Evolutionary conservation across 495 filamentous ascomycete species (phyloP), one percentile per base, ranked within the genome.

Genomic region (Clavariopsis aquatica): DNA sequence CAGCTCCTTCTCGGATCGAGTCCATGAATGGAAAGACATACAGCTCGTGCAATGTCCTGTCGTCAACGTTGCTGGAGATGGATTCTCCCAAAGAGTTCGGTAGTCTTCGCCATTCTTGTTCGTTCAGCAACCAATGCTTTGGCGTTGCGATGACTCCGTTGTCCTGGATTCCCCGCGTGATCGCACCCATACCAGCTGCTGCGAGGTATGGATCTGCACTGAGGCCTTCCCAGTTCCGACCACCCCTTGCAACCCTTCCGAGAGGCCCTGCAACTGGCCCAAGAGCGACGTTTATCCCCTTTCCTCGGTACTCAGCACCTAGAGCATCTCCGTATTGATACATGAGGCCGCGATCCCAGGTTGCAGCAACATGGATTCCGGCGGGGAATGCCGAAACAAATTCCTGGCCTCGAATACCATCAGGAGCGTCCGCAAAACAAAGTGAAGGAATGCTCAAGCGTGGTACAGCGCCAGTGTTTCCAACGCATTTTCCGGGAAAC

Each of bases 351-450:
- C 54, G 52, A 20, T 68, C 49, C 15, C 36, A 69, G 0, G 64
- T 63, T 20, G 71, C 70, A 1, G 54, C 70, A n/a, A 61, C 15
- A 45, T 62, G 52, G 2, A 71, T 55, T 9, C 66, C 66, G 2
- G 55, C 41, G 8, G 69, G 69, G 36, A 58, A 71, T 26, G 54
- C 78, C 59, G 81, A 85, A 24, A 85, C 86, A 70, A 84, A 82
- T 62, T 89, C 85, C 0, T 83, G 82, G 17, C 64, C 75, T 6
- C 86, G 74, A 28, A 88, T 73, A 22, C 86, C 86, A 66, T 87
- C 82, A 0, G 83, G 84, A 4, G 84, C 85, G 71, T 90, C 86
- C 19, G 77, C 75, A 0, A 90, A 77, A 66, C 86, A 89, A 41
- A 90, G 71, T 6, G 85, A 86, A 0, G 83, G 77, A 58, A 84